A percentile compares a stretch with the other conserved stretches of the same genome.
Evolutionary conservation across 805 yeast species (phyloP).

Genomic region (Wickerhamomyces sydowiorum): DNA sequence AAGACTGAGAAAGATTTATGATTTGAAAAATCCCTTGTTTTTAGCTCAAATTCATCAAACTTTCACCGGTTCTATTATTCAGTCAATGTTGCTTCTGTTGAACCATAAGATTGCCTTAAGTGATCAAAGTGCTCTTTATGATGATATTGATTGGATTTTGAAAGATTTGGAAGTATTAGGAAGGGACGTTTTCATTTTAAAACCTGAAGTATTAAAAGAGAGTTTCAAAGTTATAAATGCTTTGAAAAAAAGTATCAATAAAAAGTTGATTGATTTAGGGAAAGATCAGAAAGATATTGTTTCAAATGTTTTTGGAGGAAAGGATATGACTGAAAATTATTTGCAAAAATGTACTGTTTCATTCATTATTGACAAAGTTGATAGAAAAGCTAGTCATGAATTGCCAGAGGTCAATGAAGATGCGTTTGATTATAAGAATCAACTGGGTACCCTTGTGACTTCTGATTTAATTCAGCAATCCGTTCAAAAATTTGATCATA

Average conservation of each 20-base stretch:
- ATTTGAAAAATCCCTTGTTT: slow-evolving; percentile 21
- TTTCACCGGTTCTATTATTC: slow-evolving; percentile 27
- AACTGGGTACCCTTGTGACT: slow-evolving; percentile 16
- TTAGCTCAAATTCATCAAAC: slow-evolving; percentile 27
- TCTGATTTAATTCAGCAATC: slow-evolving; percentile 11
- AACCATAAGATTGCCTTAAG: slow-evolving; percentile 11
- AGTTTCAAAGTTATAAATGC: slow-evolving; percentile 22
- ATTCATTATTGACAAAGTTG: slow-evolving; percentile 17
- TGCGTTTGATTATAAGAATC: slow-evolving; percentile 12
- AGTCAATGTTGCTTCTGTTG: slow-evolving; percentile 25
- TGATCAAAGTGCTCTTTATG: slow-evolving; percentile 17
- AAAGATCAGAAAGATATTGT: slow-evolving; percentile 24
- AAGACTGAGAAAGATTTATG: slow-evolving; percentile 18
- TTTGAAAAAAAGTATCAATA: slow-evolving; percentile 19
- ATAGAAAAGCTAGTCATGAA: slow-evolving; percentile 4
- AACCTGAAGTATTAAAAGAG: slow-evolving; percentile 23
- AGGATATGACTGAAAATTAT: slow-evolving; percentile 23
- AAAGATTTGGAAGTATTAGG: slow-evolving; percentile 20
- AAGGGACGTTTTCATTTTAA: slow-evolving; percentile 18
- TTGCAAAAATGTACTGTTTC: slow-evolving; percentile 23
- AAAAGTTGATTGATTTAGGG: slow-evolving; percentile 19
- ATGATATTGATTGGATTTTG: slow-evolving; percentile 22
- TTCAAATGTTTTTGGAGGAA: slow-evolving; percentile 27
- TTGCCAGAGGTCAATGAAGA: slow-evolving; percentile 3
- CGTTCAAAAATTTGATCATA: slow-evolving; percentile 5